Conservation (phyloP, 257 asterid genomes). For the Verbascum thapsus region DNA sequence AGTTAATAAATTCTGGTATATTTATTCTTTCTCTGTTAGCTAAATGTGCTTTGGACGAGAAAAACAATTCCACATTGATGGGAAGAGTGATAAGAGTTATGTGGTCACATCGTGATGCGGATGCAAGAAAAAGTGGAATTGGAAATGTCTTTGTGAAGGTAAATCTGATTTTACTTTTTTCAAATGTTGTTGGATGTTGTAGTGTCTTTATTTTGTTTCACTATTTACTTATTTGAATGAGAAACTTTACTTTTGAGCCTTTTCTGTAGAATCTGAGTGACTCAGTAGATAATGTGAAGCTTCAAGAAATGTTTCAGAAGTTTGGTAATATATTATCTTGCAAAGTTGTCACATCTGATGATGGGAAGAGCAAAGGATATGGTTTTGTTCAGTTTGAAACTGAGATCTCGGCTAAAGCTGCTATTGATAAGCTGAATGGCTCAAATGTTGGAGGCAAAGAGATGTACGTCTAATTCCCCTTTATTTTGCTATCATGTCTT, state of each 20-base stretch:
- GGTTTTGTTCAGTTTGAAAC: conserved; percentile 65
- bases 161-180: conserved; percentile 16
- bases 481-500: background rate
- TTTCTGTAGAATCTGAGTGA: conserved; percentile 48
- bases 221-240: conserved; percentile 5
- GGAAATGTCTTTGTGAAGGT: conserved; percentile 66
- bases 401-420: conserved; percentile 50
- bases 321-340: conserved; percentile 54
- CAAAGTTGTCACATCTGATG: conserved; percentile 51
- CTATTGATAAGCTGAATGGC: conserved; percentile 59
- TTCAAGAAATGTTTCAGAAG: conserved; percentile 56
- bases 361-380: conserved; percentile 66
- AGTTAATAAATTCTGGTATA: no score
- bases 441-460: conserved; percentile 43
- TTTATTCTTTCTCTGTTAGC: conserved; percentile 36
- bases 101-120: conserved; percentile 61
- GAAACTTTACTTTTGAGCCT: background rate
- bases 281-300: conserved; percentile 43
- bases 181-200: conserved; percentile 9
- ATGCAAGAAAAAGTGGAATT: conserved; percentile 52
- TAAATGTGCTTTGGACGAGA: conserved; percentile 44
- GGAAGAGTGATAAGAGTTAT: conserved; percentile 52
- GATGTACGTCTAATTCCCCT: conserved; percentile 38
- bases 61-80: conserved; percentile 46
- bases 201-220: conserved; percentile 15